Evolutionary conservation across 371 early-diverging fungal genomes (phyloP).

Genomic region (Actinomortierella wolfii): DNA sequence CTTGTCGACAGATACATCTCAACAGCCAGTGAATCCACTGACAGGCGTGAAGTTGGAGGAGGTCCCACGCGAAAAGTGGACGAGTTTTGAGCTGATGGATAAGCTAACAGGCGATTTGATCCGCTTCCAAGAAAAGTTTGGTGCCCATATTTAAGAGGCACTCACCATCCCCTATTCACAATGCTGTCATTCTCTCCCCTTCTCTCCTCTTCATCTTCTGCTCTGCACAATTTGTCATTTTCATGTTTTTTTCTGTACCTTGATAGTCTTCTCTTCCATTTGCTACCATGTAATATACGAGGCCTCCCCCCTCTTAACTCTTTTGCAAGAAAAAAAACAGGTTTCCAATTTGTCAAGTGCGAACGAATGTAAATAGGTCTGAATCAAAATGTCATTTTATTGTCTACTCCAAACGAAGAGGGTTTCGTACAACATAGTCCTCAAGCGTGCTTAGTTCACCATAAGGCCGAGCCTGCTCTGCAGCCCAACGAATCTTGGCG

Average conservation of each 20-base stretch:
- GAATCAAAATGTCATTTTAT: no score
- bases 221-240: constrained; percentile 6
- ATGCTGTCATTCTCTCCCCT: not conserved
- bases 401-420: no score
- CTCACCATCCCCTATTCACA: constrained; percentile 5
- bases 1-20: no score
- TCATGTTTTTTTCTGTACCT: constrained; percentile 1
- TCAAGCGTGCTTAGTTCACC: no score
- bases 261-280: not conserved
- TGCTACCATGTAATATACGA: not conserved
- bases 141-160: constrained; percentile 2
- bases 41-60: no score
- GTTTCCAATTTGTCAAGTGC: no score
- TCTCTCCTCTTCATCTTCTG: constrained; percentile 53
- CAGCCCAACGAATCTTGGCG: no score
- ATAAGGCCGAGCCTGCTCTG: no score
- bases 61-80: constrained; percentile 5
- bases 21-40: no score
- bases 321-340: no score
- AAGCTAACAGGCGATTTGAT: constrained; percentile 48
- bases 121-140: constrained; percentile 47
- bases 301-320: not conserved
- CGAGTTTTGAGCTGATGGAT: constrained; percentile 54
- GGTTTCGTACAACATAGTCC: no score
- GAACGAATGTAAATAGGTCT: no score